Conservation (phyloP, 2,329 filamentous ascomycete species). For the Pleurostoma richardsiae region DNA sequence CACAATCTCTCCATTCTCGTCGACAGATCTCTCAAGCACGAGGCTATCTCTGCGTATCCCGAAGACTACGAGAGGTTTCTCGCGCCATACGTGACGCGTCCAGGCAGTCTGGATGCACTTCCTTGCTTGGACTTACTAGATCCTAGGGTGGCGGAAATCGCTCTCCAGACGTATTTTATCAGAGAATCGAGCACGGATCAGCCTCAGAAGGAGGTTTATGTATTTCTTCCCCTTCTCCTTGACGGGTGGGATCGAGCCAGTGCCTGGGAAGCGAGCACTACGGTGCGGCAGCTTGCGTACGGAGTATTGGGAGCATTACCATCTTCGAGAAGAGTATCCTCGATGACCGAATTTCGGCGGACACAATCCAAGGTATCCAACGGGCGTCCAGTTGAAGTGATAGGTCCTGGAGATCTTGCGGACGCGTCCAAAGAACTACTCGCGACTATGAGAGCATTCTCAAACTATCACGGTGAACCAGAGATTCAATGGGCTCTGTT, state of each 20-base stretch:
- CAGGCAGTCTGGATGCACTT: neutral
- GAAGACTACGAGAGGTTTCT: constrained; percentile 18
- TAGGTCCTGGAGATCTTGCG: constrained; percentile 10
- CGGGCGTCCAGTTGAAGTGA: constrained; percentile 24
- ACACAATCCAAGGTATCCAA: constrained; percentile 20
- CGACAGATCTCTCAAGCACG: neutral
- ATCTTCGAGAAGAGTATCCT: constrained; percentile 2
- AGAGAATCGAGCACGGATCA: too few relatives aligned
- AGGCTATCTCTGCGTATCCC: too few relatives aligned
- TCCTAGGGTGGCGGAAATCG: constrained; percentile 18
- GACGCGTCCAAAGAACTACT: constrained; percentile 16
- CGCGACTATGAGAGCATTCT: constrained; percentile 15
- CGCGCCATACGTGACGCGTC: constrained; percentile 8
- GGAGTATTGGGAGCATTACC: constrained; percentile 18
- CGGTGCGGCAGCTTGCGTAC: constrained; percentile 29
- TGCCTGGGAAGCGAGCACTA: constrained; percentile 31
- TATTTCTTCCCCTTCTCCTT: constrained; percentile 32
- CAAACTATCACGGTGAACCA: constrained; percentile 4
- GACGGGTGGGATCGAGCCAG: constrained; percentile 30
- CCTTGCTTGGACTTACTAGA: constrained; percentile 14
- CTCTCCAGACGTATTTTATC: constrained; percentile 8
- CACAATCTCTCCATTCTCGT: constrained; percentile 8
- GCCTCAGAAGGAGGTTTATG: neutral
- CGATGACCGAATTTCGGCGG: constrained; percentile 31
- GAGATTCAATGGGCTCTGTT: constrained; percentile 26